These are phyloP conservation scores for Colletotrichum sojae DNA, from an alignment of 2,329 filamentous ascomycete species.

Conservation along the genomic window DNA sequence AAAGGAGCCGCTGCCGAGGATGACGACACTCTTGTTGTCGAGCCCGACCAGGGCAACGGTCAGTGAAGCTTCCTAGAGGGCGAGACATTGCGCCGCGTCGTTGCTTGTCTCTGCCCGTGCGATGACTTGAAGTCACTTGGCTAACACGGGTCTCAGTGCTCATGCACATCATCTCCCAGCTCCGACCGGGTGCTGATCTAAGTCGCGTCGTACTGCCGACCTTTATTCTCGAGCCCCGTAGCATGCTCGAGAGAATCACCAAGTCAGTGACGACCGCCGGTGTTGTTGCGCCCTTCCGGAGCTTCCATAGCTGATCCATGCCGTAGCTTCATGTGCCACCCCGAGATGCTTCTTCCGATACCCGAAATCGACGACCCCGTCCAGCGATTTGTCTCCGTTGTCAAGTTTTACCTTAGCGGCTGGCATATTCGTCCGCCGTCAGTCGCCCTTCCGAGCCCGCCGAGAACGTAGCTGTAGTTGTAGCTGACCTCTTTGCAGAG, in stretches of 20 bases:
- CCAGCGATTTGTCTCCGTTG: slow-evolving; percentile 91
- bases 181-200: slow-evolving; percentile 94
- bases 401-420: slow-evolving; percentile 98
- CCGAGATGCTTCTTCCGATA: slow-evolving; percentile 93
- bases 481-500: slow-evolving; percentile 66
- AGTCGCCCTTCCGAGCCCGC: slow-evolving; percentile 53
- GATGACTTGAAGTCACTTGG: slow-evolving; percentile 14
- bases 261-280: slow-evolving; percentile 74
- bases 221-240: slow-evolving; percentile 97
- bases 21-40: slow-evolving; percentile 85
- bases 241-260: slow-evolving; percentile 98
- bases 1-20: slow-evolving; percentile 65
- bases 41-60: slow-evolving; percentile 96
- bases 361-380: slow-evolving; percentile 89
- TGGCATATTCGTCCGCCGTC: slow-evolving; percentile 99
- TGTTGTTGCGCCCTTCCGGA: background rate
- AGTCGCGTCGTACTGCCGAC: slow-evolving; percentile 95
- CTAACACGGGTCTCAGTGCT: slow-evolving; percentile 74
- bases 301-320: slow-evolving; percentile 23
- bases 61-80: slow-evolving; percentile 51
- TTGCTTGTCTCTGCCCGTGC: background rate
- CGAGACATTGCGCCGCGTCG: slow-evolving; percentile 1
- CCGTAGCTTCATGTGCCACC: slow-evolving; percentile 97
- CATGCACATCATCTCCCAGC: slow-evolving; percentile 95
- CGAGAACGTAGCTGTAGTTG: slow-evolving; percentile 25